Base-by-base conservation (phyloP, 768 basidiomycete genomes). In the Russula foetens region DNA sequence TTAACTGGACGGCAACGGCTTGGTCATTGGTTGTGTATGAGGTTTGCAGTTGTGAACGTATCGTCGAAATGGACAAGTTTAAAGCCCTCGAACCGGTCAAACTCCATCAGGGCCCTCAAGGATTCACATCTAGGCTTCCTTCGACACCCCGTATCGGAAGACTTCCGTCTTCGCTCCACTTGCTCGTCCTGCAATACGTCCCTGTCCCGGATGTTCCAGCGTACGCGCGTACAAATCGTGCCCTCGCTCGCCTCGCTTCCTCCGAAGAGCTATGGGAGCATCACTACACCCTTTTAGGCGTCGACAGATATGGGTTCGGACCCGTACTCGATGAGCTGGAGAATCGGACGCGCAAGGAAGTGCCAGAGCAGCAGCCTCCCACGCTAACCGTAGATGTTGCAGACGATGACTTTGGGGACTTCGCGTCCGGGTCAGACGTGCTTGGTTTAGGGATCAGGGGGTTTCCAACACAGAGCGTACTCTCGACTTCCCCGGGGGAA, bases 361-460 rank as follows among this genome's bases (percentile, higher is more conserved):
- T 67, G 7, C 70, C 73, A 15, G 73, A 77, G 17, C 79, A 78
- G 11, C 79, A 78, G 12, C 84, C 87, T 19, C 82, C 88, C 1
- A 83, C 81, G 1, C 79, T 87, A 29, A 67, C 79, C 11, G 83
- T 85, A 17, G 75, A 79, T 54, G 83, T 83, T 41, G 71, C 75
- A 44, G 88, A 92, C 62, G 91, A 95, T 66, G 92, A 92, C 26
- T 96, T 96, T 73, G 94, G 92, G 4, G 92, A 94, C 69, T 92
- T 93, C 69, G 81, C 87, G 78, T 80, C 69, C 38, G 44, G 53
- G 59, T 43, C 59, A 26, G 67, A 64, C 51, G 26, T 60, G 4
- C 51, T 65, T 46, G 45, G 62, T 50, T 54, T 52, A 28, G 41
- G 28, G 17, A 35, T 58, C 28, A 51, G 50, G 12, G 38, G 47